Evolutionary conservation across 2,329 filamentous ascomycete genomes (phyloP).

Genomic region (Aureobasidium lini): DNA sequence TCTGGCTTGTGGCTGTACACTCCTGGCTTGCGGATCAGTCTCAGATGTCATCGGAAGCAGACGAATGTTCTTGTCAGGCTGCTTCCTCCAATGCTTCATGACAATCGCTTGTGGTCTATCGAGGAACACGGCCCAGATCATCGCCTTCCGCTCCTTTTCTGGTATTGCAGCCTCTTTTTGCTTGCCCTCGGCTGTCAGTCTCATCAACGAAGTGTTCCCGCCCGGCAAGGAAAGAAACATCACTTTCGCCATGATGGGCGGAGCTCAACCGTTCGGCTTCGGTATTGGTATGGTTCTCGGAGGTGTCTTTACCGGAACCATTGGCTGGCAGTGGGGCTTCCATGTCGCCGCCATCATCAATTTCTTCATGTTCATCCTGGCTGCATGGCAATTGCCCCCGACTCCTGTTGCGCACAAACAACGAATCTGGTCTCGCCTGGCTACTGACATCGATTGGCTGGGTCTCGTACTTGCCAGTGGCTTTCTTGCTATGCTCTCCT

Average conservation of each 20-base stretch:
- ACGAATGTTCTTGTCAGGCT: slow-evolving; percentile 40
- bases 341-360: slow-evolving; percentile 41
- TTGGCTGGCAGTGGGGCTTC: slow-evolving; percentile 48
- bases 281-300: slow-evolving; percentile 45
- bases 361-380: slow-evolving; percentile 30
- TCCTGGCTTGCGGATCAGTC: slow-evolving; percentile 44
- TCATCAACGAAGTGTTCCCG: slow-evolving; percentile 40
- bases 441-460: slow-evolving; percentile 47
- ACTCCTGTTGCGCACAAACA: slow-evolving; percentile 7
- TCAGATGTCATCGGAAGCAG: slow-evolving; percentile 44
- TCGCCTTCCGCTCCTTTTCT: slow-evolving; percentile 16
- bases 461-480: slow-evolving; percentile 41
- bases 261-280: slow-evolving; percentile 46
- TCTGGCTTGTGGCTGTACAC: slow-evolving; percentile 41
- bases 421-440: slow-evolving; percentile 23
- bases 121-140: slow-evolving; percentile 24
- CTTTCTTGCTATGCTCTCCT: slow-evolving; percentile 41
- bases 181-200: slow-evolving; percentile 42
- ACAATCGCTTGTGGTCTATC: slow-evolving; percentile 37
- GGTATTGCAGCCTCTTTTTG: slow-evolving; percentile 17
- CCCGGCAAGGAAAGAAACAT: slow-evolving; percentile 43
- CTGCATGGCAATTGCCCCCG: not conserved
- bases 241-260: slow-evolving; percentile 45
- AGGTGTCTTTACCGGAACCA: slow-evolving; percentile 40
- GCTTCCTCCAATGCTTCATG: slow-evolving; percentile 36